Evolutionary conservation across 2,329 filamentous ascomycete species (phyloP), one percentile per base, ranked within the genome.

Genomic region (Calycina herbarum): DNA sequence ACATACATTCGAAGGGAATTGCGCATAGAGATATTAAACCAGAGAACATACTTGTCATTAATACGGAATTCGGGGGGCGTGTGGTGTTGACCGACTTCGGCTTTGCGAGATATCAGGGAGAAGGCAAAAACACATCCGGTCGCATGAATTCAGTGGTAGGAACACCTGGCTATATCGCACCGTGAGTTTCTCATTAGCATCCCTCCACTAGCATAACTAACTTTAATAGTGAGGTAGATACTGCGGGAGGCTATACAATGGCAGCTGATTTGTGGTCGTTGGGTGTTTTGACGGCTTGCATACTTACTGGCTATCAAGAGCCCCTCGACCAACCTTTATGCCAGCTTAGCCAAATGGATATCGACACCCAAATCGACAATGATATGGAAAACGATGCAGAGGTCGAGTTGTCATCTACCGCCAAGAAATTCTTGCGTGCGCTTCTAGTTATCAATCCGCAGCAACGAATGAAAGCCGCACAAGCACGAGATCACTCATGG

Each of bases 401-500:
- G 71, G 38, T 57, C 11, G 45, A 62, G 7, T 35, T 74, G 20
- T 63, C 67, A 3, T 35, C 24, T 31, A 66, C 71, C 67, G 73
- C 67, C 63, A 65, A 65, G 40, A 62, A 62, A 11, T 75, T 77
- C 62, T 73, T 82, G 61, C 73, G 72, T 13, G 64, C 63, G 31
- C 79, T 80, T 61, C 70, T 82, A 2, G 65, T 69, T 17, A 67
- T 74, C 29, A 71, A 78, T 48, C 73, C 77, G 40, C 56, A 64
- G 5, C 38, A 66, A 11, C 73, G 80, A 60, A 74, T 78, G 58
- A 77, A 76, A 27, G 77, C 77, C 5, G 42, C 56, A 0, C 60
- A 76, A 65, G 75, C 77, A 24, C 71, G 77, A 59, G 56, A 66
- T 20, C 78, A 82, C 68, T 48, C 64, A 38, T 82, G 80, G 80